Evolutionary conservation across 2,329 filamentous ascomycete species (phyloP), one percentile per base, ranked within the genome.

Genomic region (Aspergillus sp.): DNA sequence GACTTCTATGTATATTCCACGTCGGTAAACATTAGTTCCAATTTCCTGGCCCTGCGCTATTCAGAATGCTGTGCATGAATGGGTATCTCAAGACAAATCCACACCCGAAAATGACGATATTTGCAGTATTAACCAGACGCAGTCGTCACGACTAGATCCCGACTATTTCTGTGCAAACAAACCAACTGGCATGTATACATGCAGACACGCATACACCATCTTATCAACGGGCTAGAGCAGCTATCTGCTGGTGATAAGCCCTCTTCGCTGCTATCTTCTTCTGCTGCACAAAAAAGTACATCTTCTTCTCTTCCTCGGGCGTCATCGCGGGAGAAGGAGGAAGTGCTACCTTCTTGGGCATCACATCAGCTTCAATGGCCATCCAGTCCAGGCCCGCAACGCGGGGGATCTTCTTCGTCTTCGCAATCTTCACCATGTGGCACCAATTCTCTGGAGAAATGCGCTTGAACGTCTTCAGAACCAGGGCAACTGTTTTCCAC

Each of bases 401-500:
- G 14, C 60, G 49, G 1, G 57, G 51, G 3, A 54, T 43, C 9
- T 61, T 55, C n/a, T 62, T 54, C 44, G 63, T 58, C 17, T 49
- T 56, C 2, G 62, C 59, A 45, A 65, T 58, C 15, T 50, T 56
- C 2, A 64, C 59, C 27, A 73, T 54, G 17, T 61, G 56, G 35
- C 64, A 61, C 64, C 65, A 68, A 14, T 64, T 64, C 5, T 58
- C 58, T 3, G 52, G 31, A 1, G 62, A 58, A 23, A 72, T 67
- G 23, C 61, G 59, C 12, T 63, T 57, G 23, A 69, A 72, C 0
- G 69, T 69, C 54, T 53, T 60, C 37, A 70, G 50, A n/a, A 71
- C 65, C 25, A 72, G 52, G 1, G 67, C 66, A n/a, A 66, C 66
- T 0, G 68, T 71, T 56, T 64, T 68, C 69, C 67, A 71, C 3